Evolutionary conservation across 2,329 filamentous ascomycete species (phyloP), one percentile per base, ranked within the genome.

Genomic region (Coniochaeta pulveracea): DNA sequence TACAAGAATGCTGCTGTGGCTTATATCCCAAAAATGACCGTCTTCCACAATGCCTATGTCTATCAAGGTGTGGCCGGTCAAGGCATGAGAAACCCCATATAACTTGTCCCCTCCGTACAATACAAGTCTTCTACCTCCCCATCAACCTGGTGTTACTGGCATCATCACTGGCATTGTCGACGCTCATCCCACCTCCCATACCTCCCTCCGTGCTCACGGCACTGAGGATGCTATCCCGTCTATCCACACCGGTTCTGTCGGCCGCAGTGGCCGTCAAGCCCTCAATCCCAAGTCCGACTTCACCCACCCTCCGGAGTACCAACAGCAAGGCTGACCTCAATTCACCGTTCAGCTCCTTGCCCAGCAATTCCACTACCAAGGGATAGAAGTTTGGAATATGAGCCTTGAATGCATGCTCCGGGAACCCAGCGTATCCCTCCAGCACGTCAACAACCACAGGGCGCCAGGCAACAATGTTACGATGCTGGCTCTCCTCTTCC

Each of bases 391-490:
- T 76, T 28, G 73, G 66, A 6, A 94, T 71, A 47, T 96, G 79
- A 37, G 78, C 76, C 34, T 73, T 72, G 47, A 98, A 98, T 26
- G 84, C 83, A 16, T 77, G 69, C 12, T 74, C 68, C 0, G 85
- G 83, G 61, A 96, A 95, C 6, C 76, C 80, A 0, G 79, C 78
- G 54, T 89, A 96, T 2, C 91, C 91, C 50, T 98, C 89, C 8
- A 99, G 66, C 7, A 98, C 91, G 51, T 94, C 91, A 12, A 98
- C 86, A 2, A 99, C 91, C 1, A 98, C 91, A 0, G 91, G 91
- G 12, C 91, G 72, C 91, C 91, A 99, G 1, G 93, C 93, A 17
- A 93, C 75, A 35, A 98, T 94, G 56, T 98, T 98, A 36, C 91
- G 73, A 52, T 96, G 88, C 57, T 98, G 91, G 18, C 85, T 93